A percentile compares a stretch with the other conserved stretches of the same genome.
Conservation (phyloP, 2,329 filamentous ascomycete species). For the Thermoascus crustaceus region DNA sequence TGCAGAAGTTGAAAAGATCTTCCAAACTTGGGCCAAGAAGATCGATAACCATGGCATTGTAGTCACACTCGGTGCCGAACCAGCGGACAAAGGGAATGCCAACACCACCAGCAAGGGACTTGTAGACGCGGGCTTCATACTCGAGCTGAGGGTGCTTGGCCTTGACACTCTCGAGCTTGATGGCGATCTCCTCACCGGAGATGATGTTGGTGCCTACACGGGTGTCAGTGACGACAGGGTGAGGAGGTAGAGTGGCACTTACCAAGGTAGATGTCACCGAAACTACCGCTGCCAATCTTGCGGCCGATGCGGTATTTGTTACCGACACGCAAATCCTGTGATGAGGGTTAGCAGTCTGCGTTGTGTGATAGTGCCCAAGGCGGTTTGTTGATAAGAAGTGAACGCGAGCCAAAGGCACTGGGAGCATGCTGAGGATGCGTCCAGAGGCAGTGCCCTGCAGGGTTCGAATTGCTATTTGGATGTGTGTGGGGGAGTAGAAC, state of each 20-base stretch:
- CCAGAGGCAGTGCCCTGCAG: background rate
- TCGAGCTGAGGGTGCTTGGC: constrained; percentile 98
- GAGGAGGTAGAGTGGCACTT: constrained; percentile 20
- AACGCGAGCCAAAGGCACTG: no score
- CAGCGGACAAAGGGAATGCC: constrained; percentile 98
- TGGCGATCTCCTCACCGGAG: constrained; percentile 97
- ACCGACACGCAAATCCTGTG: constrained; percentile 91
- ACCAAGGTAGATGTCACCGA: constrained; percentile 95
- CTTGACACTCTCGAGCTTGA: constrained; percentile 99
- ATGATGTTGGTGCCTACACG: constrained; percentile 89
- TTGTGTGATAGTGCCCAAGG: no score
- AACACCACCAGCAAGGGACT: constrained; percentile 84
- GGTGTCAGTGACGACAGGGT: constrained; percentile 4
- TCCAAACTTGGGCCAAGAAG: constrained; percentile 91
- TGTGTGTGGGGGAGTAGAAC: constrained; percentile 8
- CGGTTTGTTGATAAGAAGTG: no score
- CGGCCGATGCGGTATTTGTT: constrained; percentile 99
- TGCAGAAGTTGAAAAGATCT: constrained; percentile 99
- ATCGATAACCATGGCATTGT: constrained; percentile 99
- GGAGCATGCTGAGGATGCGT: no score
- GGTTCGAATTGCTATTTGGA: background rate
- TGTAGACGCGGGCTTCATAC: constrained; percentile 90
- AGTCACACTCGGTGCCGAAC: constrained; percentile 99
- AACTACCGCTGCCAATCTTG: constrained; percentile 96
- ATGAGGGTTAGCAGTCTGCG: background rate